Base-by-base conservation (phyloP, 75 land plant species). In the Pinus taeda region DNA sequence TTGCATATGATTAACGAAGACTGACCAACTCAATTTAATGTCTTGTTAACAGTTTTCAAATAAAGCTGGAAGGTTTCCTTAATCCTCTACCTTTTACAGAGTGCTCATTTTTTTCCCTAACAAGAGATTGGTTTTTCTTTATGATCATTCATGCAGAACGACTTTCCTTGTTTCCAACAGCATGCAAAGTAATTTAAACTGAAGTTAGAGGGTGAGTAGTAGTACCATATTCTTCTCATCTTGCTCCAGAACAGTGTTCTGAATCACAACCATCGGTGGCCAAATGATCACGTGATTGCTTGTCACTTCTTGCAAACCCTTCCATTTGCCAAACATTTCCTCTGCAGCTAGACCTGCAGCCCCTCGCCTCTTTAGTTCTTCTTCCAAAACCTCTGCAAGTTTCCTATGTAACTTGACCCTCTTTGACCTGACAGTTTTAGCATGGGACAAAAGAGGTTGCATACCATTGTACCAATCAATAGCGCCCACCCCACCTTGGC, bases 391-490 rank as follows among this genome's bases (percentile, higher is more conserved):
- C 33, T 82, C 79, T 22, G 90, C 93, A 59, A 96, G 85, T 57
- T 88, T 86, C 17, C 93, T 65, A 53, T 96, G 98, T 20, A 92
- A 84, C 66, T 83, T 93, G 60, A 89, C 91, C 76, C 97, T 80
- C 49, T 76, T 79, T 1, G 97, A 73, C 15, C 91, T 85, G 73
- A 88, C 85, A 6, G 98, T 96, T 57, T 90, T 90, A 21, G 98
- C 96, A 88, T 96, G 98, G 4, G 97, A 77, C 73, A 87, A 73
- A 24, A 96, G 75, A 9, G 98, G 93, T 20, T 85, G 97, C 57
- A 96, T 78, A 4, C 98, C 98, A 20, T 78, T 84, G 79, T 83
- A 96, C 97, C 97, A 96, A 33, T 96, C 98, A 77, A 92, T 96
- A 42, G 95, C 93, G 29, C 98, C 98, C 20, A 93, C 94, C 22